Evolutionary conservation across 2,329 filamentous ascomycete species (phyloP).

Genomic region (Phaeosphaeriaceae sp.): DNA sequence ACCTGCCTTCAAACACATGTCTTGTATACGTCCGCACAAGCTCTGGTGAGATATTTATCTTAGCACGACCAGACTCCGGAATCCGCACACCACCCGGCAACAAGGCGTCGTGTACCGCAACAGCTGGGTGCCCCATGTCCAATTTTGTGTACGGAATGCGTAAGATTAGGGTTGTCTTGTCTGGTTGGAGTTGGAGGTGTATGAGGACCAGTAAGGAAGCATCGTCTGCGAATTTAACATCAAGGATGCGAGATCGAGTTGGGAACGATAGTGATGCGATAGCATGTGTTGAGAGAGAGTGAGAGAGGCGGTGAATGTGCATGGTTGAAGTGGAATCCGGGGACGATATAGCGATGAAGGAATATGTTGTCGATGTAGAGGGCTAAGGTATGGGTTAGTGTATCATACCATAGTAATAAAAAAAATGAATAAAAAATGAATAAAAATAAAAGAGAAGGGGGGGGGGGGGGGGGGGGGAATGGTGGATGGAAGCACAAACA

Average conservation of each 20-base stretch:
- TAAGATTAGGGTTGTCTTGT: conserved; percentile 3
- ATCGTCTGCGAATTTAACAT: conserved; percentile 73
- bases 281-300: conserved; percentile 42
- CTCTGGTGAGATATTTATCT: conserved; percentile 9
- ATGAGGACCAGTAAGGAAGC: conserved; percentile 66
- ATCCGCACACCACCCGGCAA: conserved; percentile 10
- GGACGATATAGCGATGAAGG: too few species aligned
- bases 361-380: too few species aligned
- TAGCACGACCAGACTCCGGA: not conserved
- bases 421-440: too few species aligned
- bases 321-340: conserved; percentile 4
- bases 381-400: not conserved
- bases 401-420: too few species aligned
- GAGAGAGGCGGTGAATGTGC: conserved; percentile 43
- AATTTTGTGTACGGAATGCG: conserved; percentile 2
- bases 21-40: conserved; percentile 38
- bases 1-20: conserved; percentile 58
- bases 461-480: conserved; percentile 14
- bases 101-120: not conserved
- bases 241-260: conserved; percentile 52
- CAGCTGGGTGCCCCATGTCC: too few species aligned
- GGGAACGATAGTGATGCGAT: conserved; percentile 61
- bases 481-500: too few species aligned
- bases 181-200: conserved; percentile 21
- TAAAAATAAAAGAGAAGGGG: conserved; percentile 2